Conservation (phyloP, 2,329 filamentous ascomycete genomes). For the Neopestalotiopsis sp. region DNA sequence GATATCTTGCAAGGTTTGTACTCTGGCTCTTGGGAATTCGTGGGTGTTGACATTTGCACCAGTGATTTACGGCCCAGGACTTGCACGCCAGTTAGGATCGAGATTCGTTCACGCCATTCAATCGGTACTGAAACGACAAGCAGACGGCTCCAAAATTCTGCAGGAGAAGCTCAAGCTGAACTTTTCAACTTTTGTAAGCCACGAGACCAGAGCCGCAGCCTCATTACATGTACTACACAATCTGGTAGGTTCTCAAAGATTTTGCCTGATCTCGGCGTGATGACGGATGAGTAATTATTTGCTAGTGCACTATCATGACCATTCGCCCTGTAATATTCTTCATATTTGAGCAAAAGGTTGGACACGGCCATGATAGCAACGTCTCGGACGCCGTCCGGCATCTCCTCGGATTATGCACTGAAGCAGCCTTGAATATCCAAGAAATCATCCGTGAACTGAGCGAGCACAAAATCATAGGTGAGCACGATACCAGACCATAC, state of each 20-base stretch:
- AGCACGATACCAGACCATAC: neutral
- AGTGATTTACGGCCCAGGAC: neutral
- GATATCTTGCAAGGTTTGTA: constrained; percentile 1
- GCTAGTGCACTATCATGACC: constrained; percentile 2
- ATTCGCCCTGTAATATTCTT: constrained; percentile 1
- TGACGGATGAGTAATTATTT: neutral
- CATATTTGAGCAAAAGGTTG: constrained; percentile 7
- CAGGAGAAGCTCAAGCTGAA: neutral
- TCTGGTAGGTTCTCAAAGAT: neutral
- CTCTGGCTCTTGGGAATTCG: neutral
- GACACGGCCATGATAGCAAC: neutral
- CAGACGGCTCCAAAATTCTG: neutral
- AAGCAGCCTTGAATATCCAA: neutral
- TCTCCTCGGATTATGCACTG: neutral
- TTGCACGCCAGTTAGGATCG: neutral
- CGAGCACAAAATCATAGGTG: neutral
- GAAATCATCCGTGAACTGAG: neutral
- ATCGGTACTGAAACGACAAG: neutral
- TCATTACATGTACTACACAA: constrained; percentile 7
- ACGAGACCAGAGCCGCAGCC: neutral
- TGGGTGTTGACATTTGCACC: neutral
- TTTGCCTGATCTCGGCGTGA: neutral
- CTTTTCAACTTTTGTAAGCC: neutral
- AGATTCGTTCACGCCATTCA: constrained; percentile 3
- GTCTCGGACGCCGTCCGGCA: neutral